Conservation (phyloP, 2,329 filamentous ascomycete genomes). For the Sarocladium brachiariae region DNA sequence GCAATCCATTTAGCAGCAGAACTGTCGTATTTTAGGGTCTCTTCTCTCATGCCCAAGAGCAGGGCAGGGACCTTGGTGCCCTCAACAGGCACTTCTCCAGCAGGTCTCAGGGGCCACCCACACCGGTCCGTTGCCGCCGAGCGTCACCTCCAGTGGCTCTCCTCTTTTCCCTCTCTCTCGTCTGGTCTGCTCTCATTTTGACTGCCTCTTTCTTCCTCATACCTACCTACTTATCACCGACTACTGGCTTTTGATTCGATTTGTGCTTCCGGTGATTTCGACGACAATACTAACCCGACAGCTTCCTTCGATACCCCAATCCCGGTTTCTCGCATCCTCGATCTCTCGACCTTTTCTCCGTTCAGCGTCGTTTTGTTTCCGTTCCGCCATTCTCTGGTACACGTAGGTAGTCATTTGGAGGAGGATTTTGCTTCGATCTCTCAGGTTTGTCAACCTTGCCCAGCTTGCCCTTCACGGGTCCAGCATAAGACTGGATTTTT, state of each 20-base stretch:
- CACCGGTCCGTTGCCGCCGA: constrained; percentile 1
- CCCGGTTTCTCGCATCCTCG: background rate
- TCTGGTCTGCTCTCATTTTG: background rate
- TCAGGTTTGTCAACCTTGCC: background rate
- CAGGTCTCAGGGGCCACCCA: constrained; percentile 3
- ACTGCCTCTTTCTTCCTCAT: background rate
- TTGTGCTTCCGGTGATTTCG: background rate
- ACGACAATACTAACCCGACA: constrained; percentile 8
- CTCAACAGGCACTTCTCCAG: background rate
- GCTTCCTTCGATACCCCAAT: constrained; percentile 1
- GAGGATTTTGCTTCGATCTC: background rate
- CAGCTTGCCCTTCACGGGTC: background rate
- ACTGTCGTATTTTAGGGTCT: too few species aligned
- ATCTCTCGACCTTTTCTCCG: background rate
- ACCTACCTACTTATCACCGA: background rate
- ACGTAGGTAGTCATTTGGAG: background rate
- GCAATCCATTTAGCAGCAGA: background rate
- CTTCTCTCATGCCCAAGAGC: too few species aligned
- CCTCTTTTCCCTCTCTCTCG: background rate
- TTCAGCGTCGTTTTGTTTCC: background rate
- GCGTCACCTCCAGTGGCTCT: constrained; percentile 3
- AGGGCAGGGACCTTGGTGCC: too few species aligned
- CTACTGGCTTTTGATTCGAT: background rate
- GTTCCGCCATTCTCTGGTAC: background rate
- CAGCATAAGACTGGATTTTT: background rate